Evolutionary conservation across 2,329 filamentous ascomycete species (phyloP).

Genomic region (Aspergillus sclerotialis): DNA sequence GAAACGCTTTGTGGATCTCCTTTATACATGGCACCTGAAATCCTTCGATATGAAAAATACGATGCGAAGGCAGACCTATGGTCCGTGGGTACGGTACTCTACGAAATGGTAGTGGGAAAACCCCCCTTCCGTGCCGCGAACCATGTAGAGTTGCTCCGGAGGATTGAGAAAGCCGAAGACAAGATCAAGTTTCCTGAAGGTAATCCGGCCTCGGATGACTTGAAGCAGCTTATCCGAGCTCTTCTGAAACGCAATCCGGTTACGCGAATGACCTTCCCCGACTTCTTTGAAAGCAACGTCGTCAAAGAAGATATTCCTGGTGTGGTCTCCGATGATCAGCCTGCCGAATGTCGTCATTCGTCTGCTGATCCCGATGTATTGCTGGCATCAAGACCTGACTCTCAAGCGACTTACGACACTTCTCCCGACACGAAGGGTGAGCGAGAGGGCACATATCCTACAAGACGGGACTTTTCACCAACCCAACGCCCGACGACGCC

Average conservation of each 20-base stretch:
- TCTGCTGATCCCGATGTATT: constrained; percentile 11
- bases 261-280: constrained; percentile 76
- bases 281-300: constrained; percentile 72
- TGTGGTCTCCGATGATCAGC: constrained; percentile 68
- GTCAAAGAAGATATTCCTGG: constrained; percentile 71
- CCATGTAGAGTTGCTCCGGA: constrained; percentile 86
- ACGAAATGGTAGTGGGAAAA: constrained; percentile 87
- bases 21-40: constrained; percentile 97
- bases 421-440: constrained; percentile 12
- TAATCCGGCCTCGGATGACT: constrained; percentile 61
- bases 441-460: constrained; percentile 16
- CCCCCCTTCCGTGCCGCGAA: constrained; percentile 90
- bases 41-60: constrained; percentile 93
- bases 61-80: constrained; percentile 95
- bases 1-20: constrained; percentile 96
- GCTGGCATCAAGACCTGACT: constrained; percentile 10
- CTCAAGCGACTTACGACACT: constrained; percentile 10
- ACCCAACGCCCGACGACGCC: constrained; percentile 33
- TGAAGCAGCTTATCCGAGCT: constrained; percentile 73
- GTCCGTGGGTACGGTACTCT: constrained; percentile 93
- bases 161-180: constrained; percentile 85
- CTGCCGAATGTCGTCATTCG: constrained; percentile 18
- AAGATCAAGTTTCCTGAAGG: constrained; percentile 75
- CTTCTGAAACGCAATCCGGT: constrained; percentile 80
- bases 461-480: constrained; percentile 9